phyloP scores from a whole-genome alignment of 225 moss, liverwort and hornwort genomes.

The Pleurozium schreberi region DNA sequence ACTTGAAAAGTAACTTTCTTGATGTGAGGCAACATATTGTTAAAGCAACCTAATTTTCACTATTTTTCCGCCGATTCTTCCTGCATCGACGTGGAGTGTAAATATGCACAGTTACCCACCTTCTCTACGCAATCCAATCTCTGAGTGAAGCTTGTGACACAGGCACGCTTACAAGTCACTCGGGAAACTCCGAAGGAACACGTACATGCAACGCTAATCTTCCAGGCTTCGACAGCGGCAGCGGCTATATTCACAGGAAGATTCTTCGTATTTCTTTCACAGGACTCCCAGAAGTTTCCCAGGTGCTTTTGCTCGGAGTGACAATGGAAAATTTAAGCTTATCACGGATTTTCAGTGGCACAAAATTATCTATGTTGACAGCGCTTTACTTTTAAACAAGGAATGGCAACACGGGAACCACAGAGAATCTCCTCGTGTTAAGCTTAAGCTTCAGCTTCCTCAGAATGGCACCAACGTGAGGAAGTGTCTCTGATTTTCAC shows the following conservation, averaged over 20 bases:
- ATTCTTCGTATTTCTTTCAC: not conserved
- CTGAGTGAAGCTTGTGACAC: not conserved
- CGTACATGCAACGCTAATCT: not conserved
- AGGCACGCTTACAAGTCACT: slow-evolving; percentile 7
- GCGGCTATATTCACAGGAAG: no score
- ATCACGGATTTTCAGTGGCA: not conserved
- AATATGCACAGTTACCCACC: not conserved
- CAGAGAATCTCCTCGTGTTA: not conserved
- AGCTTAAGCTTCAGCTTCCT: not conserved
- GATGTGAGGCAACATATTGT: no score
- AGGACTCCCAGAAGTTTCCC: not conserved
- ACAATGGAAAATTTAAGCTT: not conserved
- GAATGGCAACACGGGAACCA: not conserved
- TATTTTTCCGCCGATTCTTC: not conserved
- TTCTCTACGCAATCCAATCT: not conserved
- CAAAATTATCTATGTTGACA: not conserved
- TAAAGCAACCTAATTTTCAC: no score
- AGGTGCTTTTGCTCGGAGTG: not conserved
- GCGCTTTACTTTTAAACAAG: no score
- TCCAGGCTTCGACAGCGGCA: not conserved
- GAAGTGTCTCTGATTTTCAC: not conserved
- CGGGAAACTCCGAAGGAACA: not conserved
- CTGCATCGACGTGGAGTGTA: not conserved
- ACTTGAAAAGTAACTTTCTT: no score
- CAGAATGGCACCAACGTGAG: not conserved